These are phyloP conservation scores for Epichloe amarillans DNA, from an alignment of 2,329 filamentous ascomycete species.

Conservation along the genomic window DNA sequence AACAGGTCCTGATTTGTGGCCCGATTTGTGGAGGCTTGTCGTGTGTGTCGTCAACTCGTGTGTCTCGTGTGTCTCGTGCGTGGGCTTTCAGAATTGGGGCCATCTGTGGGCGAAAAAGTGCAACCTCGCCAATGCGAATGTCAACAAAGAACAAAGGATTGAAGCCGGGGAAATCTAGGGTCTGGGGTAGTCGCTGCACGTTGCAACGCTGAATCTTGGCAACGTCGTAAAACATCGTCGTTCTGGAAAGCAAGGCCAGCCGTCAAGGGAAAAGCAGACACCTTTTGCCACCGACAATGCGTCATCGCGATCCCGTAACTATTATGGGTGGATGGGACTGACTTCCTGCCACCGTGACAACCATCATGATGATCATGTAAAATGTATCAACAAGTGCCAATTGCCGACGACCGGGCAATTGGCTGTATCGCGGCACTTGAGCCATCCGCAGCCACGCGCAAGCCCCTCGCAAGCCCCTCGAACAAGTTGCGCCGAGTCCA, in stretches of 20 bases:
- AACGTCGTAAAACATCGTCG: neutral
- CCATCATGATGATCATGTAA: neutral
- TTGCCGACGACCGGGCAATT: neutral
- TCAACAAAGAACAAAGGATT: neutral
- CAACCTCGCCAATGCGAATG: conserved; percentile 3
- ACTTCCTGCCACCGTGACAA: neutral
- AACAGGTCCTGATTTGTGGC: neutral
- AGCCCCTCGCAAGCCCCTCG: neutral
- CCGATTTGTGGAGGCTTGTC: neutral
- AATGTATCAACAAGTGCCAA: neutral
- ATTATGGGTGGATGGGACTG: no score
- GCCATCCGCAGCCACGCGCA: conserved; percentile 1
- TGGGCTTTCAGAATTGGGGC: neutral
- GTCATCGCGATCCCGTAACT: no score
- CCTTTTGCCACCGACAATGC: no score
- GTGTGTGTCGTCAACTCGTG: neutral
- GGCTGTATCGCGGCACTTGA: neutral
- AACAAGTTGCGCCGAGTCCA: neutral
- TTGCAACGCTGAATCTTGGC: neutral
- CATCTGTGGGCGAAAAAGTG: neutral
- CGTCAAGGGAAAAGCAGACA: no score
- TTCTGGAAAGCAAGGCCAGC: neutral
- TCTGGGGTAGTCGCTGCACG: neutral
- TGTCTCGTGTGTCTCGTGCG: no score
- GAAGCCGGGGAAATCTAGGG: neutral